Base-by-base conservation (phyloP, 2,329 filamentous ascomycete species). In the Alternaria infectoria region DNA sequence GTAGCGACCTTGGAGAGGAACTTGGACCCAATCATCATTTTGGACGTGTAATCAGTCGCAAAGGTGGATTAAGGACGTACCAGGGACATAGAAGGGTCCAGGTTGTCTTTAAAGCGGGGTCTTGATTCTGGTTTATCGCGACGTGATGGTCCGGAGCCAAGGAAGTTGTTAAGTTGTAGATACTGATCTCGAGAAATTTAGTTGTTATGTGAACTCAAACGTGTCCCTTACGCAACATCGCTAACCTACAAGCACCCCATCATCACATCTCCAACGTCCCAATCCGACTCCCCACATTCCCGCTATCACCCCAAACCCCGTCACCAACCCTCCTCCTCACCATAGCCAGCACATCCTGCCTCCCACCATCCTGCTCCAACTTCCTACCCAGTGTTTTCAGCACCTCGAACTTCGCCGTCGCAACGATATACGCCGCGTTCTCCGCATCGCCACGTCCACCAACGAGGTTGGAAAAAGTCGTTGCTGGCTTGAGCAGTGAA, bases 391-490 rank as follows among this genome's bases (percentile, higher is more conserved):
- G 74, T 5, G 82, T 81, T 15, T 83, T 82, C 51, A 89, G 68
- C 3, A 84, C 84, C 59, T 88, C 87, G 66, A 87, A 87, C 69
- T 88, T 89, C 0, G 86, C 84, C 50, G 81, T 83, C 1, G 86
- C 86, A 45, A 89, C 81, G 64, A 84, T 83, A 77, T 86, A 89
- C 4, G 87, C 86, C 2, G 85, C 82, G 65, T 84, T 86, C 69
- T 89, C 85, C 1, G 83, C 78, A 69, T 88, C 87, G 3, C 85
- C 86, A 10, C 83, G 80, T 10, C 87, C 87, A 13, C 85, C 86
- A 0, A 88, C 86, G n/a, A 88, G 81, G 57, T 87, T 87, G 12
- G 84, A 83, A 63, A 87, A 88, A 0, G 84, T 85, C 28, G 85
- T 84, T 2, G 87, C 83, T 4, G 86, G 86, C 57, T 84, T 85